These are phyloP conservation scores for Chlorella sp. DNA, from an alignment of 139 green algal genomes.

Conservation along the genomic window DNA sequence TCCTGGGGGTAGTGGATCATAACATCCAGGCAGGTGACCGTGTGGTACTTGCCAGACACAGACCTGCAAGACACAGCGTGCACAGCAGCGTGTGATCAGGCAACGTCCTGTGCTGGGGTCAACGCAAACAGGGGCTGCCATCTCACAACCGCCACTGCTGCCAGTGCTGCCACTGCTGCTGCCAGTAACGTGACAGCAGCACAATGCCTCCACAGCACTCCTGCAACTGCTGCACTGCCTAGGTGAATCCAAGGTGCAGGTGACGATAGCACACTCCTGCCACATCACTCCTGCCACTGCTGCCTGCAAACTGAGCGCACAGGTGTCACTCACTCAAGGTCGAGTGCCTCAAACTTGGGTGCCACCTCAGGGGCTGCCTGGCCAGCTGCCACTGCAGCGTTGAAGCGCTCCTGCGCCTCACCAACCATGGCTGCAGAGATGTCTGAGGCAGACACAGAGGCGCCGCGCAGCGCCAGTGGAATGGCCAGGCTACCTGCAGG, in stretches of 20 bases:
- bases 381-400: constrained; percentile 17
- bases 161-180: too few species aligned
- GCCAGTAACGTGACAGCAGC: too few species aligned
- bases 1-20: constrained; percentile 99
- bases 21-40: constrained; percentile 95
- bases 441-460: constrained; percentile 77
- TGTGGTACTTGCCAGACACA: constrained; percentile 82
- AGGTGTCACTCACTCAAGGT: constrained; percentile 82
- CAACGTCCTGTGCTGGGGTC: too few species aligned
- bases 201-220: too few species aligned
- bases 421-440: constrained; percentile 85
- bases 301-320: too few species aligned
- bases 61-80: constrained; percentile 31
- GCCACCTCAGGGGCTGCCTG: constrained; percentile 13
- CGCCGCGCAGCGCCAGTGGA: constrained; percentile 75
- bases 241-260: too few species aligned
- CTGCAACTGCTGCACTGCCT: too few species aligned
- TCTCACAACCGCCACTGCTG: too few species aligned
- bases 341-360: constrained; percentile 85
- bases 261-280: too few species aligned
- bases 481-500: constrained; percentile 71
- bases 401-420: constrained; percentile 55
- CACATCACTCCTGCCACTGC: too few species aligned
- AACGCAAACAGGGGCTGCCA: too few species aligned
- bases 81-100: too few species aligned